Base-by-base conservation (phyloP, 179 eudicot genomes). In the Corrigiola litoralis region DNA sequence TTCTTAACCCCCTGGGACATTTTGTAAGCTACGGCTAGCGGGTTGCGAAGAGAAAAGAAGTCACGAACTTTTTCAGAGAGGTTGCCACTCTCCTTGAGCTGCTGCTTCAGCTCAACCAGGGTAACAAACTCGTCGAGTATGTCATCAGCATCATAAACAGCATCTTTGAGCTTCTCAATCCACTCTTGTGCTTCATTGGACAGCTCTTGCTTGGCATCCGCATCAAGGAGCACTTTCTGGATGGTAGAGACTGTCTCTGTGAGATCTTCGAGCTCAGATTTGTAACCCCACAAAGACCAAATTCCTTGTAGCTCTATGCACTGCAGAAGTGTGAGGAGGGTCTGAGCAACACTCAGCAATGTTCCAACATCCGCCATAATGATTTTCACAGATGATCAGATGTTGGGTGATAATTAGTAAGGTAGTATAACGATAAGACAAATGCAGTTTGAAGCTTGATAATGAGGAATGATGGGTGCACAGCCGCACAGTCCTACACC, bases 271-370 rank as follows among this genome's bases (percentile, higher is more conserved):
- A 57, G 44, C 4, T 57, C 45, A 14, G 61, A 57, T 23, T 37
- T 23, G 46, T 57, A 57, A 10, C 61, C 46, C 18, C 29, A 37
- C n/a, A 36, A 4, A 5, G 61, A 36, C 61, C 10, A 36, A 4
- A 36, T 9, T 9, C 14, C 23, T 57, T 57, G 20, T 0, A 57
- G 45, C 45, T 57, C 45, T 9, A 46, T 6, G 14, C 45, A 57
- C 37, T 57, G 44, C n/a, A 57, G 31, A 34, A 46, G 45, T 0
- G 61, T 46, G 6, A 57, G 37, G 0, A 57, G 61, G 20, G 61
- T 57, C 46, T 57, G 61, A 33, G 61, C 44, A 37, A 57, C 61
- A 57, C 61, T 57, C n/a, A 57, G n/a, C 36, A 57, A 31, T 9
- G 32, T 57, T 37, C 61, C 61, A 12, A 57, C 23, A 4, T 57